Percentiles rank a stretch among this genome's conserved stretches.
Conservation (phyloP, 1,284 basidiomycete species). For the Moniliella sp. region DNA sequence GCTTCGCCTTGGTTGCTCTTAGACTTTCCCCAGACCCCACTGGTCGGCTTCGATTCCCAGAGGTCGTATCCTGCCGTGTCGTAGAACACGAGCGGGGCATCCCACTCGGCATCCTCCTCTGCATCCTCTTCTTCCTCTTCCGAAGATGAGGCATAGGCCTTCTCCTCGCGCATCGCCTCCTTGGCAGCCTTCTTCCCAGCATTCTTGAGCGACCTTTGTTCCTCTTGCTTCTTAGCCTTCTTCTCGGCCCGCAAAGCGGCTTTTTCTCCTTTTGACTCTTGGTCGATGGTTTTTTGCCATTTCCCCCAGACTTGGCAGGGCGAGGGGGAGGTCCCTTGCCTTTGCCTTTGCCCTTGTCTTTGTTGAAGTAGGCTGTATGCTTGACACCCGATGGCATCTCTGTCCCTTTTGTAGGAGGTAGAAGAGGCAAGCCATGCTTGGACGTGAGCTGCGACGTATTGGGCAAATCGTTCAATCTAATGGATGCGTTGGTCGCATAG, state of each 20-base stretch:
- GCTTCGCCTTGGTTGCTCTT: slow-evolving; percentile 2
- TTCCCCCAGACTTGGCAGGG: slow-evolving; percentile 1
- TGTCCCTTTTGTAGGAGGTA: no score
- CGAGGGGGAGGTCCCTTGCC: background rate
- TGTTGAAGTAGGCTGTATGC: no score
- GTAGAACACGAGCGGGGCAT: slow-evolving; percentile 62
- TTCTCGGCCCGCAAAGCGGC: no score
- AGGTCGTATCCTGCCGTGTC: slow-evolving; percentile 41
- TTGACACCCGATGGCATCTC: no score
- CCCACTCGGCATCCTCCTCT: slow-evolving; percentile 41
- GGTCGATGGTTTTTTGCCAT: background rate
- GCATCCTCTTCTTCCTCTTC: slow-evolving; percentile 48
- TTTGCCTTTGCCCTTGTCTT: no score
- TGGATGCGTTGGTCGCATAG: slow-evolving; percentile 48
- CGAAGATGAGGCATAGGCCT: slow-evolving; percentile 11
- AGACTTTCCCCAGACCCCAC: no score
- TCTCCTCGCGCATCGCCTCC: no score
- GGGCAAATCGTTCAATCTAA: slow-evolving; percentile 49
- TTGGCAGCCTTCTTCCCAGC: no score
- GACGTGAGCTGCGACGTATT: background rate
- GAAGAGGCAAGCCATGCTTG: no score
- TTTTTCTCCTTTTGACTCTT: background rate
- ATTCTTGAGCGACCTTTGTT: no score
- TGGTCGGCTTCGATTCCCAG: slow-evolving; percentile 1
- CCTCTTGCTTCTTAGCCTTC: no score